A percentile compares a stretch with the other conserved stretches of the same genome.
Conservation (phyloP, 2,329 filamentous ascomycete genomes). For the Fusarium pseudograminearum region DNA sequence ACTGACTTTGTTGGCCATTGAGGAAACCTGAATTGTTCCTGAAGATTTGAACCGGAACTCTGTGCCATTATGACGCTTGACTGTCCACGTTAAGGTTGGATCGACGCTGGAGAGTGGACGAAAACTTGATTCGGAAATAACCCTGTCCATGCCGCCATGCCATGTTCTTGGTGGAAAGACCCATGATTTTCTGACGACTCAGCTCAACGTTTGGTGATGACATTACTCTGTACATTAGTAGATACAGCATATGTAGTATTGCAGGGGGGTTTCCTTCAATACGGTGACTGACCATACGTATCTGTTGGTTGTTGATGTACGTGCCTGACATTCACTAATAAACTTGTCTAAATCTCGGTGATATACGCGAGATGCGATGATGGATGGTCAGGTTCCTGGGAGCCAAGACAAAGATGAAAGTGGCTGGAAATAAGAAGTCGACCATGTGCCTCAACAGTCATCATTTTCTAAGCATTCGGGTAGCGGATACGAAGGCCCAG, state of each 20-base stretch:
- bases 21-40: slow-evolving; percentile 16
- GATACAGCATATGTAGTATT: background rate
- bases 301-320: background rate
- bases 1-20: background rate
- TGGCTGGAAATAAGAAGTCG: slow-evolving; percentile 5
- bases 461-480: slow-evolving; percentile 23
- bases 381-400: slow-evolving; percentile 24
- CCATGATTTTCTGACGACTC: slow-evolving; percentile 9
- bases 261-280: background rate
- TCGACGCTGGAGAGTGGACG: slow-evolving; percentile 30
- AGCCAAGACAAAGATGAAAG: slow-evolving; percentile 15
- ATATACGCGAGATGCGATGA: slow-evolving; percentile 22
- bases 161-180: slow-evolving; percentile 23
- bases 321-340: background rate
- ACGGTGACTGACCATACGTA: slow-evolving; percentile 1
- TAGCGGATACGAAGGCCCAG: slow-evolving; percentile 34
- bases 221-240: background rate
- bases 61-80: slow-evolving; percentile 33
- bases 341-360: slow-evolving; percentile 12
- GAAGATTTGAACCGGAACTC: slow-evolving; percentile 24
- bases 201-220: background rate
- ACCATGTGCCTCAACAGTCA: slow-evolving; percentile 18
- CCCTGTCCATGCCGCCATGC: slow-evolving; percentile 29
- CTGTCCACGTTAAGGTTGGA: slow-evolving; percentile 26
- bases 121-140: slow-evolving; percentile 44